These are phyloP conservation scores for Desmodesmus armatus DNA, from an alignment of 139 green algal genomes.

Conservation along the genomic window DNA sequence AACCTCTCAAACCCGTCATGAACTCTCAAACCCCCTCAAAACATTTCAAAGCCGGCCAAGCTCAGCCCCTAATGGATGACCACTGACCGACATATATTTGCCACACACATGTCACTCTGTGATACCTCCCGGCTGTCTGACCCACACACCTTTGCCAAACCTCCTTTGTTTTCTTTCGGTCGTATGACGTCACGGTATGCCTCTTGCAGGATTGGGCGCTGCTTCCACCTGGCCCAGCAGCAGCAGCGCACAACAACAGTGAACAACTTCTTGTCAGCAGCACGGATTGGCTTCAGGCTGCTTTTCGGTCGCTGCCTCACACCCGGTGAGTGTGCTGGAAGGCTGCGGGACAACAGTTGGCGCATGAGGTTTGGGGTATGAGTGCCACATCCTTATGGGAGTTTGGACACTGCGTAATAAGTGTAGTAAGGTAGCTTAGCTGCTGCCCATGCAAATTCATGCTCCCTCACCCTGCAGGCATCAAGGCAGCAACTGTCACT, in stretches of 20 bases:
- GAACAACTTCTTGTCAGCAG: not conserved
- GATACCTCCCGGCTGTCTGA: not conserved
- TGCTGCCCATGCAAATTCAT: not conserved
- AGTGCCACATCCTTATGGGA: not conserved
- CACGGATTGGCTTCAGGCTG: not conserved
- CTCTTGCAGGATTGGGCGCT: not conserved
- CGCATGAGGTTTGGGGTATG: not conserved
- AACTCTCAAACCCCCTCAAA: too few species aligned
- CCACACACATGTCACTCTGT: not conserved
- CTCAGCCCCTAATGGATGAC: too few species aligned
- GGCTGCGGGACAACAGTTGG: not conserved
- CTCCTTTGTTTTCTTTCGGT: not conserved
- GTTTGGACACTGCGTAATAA: too few species aligned
- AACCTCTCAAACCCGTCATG: too few species aligned
- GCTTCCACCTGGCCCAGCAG: not conserved
- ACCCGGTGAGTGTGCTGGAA: not conserved
- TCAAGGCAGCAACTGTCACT: not conserved
- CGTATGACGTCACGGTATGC: not conserved
- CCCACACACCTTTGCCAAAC: not conserved
- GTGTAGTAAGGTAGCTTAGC: not conserved
- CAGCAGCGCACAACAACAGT: not conserved
- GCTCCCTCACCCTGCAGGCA: not conserved
- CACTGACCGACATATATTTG: too few species aligned
- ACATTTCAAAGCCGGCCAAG: too few species aligned
- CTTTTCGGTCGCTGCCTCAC: not conserved